These are phyloP conservation scores for Antitrichia curtipendula DNA, from an alignment of 225 moss, liverwort and hornwort genomes.

Conservation along the genomic window DNA sequence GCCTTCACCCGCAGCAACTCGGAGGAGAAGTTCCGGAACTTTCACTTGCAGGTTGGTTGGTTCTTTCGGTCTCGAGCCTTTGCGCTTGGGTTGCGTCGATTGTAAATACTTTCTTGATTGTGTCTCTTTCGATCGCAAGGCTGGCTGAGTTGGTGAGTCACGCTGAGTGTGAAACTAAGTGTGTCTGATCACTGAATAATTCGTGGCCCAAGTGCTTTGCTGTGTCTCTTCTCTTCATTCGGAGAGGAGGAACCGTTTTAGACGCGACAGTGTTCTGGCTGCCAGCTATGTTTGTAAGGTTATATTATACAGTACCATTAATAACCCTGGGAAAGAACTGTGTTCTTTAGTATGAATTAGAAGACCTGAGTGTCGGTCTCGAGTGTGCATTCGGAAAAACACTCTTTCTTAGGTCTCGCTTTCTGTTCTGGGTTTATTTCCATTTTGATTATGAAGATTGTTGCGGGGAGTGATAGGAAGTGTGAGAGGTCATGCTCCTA, in stretches of 20 bases:
- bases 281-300: neutral
- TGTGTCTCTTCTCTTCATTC: no score
- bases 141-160: neutral
- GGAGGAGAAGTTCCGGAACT: constrained; percentile 97
- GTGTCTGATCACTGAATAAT: neutral
- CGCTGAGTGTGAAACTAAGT: neutral
- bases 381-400: neutral
- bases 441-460: neutral
- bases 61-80: neutral
- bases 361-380: neutral
- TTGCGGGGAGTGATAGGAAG: neutral
- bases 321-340: neutral
- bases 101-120: neutral
- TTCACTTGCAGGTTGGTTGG: constrained; percentile 65
- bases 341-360: neutral
- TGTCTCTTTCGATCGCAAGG: neutral
- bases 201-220: neutral
- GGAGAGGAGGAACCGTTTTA: neutral
- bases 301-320: no score
- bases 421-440: neutral
- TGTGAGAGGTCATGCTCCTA: neutral
- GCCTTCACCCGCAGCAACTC: constrained; percentile 90
- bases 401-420: neutral
- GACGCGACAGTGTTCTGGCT: neutral
- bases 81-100: neutral